phyloP scores from a whole-genome alignment of 805 yeast genomes.

The Candida berthetii region DNA sequence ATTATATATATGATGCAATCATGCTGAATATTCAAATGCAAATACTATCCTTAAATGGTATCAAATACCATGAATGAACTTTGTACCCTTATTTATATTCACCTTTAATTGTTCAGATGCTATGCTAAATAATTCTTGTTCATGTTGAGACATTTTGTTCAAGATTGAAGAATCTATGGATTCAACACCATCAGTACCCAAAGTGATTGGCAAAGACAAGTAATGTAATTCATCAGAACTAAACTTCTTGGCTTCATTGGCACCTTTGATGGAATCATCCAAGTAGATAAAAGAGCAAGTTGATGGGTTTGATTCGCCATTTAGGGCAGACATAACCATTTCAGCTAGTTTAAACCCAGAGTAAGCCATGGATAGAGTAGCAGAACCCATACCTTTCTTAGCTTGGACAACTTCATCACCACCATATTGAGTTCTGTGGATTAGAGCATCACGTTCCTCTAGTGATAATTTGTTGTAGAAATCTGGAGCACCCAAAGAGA shows the following conservation, averaged over 20 bases:
- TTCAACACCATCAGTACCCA: conserved; percentile 17
- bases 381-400: conserved; percentile 79
- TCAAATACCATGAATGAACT: conserved; percentile 13
- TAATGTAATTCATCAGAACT: conserved; percentile 9
- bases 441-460: conserved; percentile 48
- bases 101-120: conserved; percentile 14
- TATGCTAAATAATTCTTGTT: conserved; percentile 14
- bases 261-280: conserved; percentile 30
- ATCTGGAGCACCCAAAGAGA: conserved; percentile 45
- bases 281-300: conserved; percentile 40
- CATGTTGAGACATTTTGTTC: conserved; percentile 13
- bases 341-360: conserved; percentile 76
- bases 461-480: conserved; percentile 37
- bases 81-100: conserved; percentile 19
- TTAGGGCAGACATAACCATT: conserved; percentile 50
- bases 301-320: conserved; percentile 37
- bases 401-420: conserved; percentile 89
- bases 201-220: conserved; percentile 18
- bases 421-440: conserved; percentile 78
- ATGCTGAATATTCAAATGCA: too few relatives aligned
- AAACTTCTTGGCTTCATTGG: conserved; percentile 10
- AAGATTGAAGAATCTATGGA: conserved; percentile 14
- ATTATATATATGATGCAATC: too few relatives aligned
- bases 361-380: conserved; percentile 82
- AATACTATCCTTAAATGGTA: too few relatives aligned